Evolutionary conservation across 148 eudicot species (phyloP).

Genomic region (Agrostemma githago): DNA sequence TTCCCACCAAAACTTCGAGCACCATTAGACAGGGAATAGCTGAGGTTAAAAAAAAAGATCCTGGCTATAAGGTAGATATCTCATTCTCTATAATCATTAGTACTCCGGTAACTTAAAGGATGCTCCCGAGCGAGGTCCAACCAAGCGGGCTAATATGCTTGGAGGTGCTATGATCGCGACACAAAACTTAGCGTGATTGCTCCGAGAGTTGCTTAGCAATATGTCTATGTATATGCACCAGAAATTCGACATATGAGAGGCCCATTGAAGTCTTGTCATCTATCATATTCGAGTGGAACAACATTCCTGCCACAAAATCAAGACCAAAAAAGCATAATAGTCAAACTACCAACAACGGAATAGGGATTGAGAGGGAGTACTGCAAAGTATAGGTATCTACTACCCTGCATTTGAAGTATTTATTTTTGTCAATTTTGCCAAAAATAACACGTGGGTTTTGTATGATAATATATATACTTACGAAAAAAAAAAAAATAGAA

Average conservation of each 20-base stretch:
- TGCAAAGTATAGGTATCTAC: not conserved
- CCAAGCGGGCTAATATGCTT: not conserved
- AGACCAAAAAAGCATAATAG: not conserved
- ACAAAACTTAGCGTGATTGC: not conserved
- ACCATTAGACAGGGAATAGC: slow-evolving; percentile 1
- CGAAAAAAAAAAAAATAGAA: too few relatives aligned
- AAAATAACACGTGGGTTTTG: too few relatives aligned
- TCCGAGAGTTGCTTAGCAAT: slow-evolving; percentile 23
- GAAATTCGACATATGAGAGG: slow-evolving; percentile 79
- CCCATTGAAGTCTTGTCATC: slow-evolving; percentile 78
- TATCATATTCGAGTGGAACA: slow-evolving; percentile 74
- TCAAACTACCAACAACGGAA: not conserved
- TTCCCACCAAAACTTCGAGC: too few relatives aligned
- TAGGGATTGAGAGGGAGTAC: not conserved
- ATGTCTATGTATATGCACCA: slow-evolving; percentile 86
- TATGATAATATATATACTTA: too few relatives aligned
- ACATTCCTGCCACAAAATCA: slow-evolving; percentile 46
- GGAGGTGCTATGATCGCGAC: not conserved
- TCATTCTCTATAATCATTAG: not conserved
- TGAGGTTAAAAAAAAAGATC: not conserved
- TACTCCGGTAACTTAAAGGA: not conserved
- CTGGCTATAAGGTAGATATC: not conserved
- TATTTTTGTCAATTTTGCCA: too few relatives aligned
- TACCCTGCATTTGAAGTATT: not conserved
- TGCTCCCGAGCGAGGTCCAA: not conserved